Base-by-base conservation (phyloP, 2,329 filamentous ascomycete genomes). In the Epichloe elymi region DNA sequence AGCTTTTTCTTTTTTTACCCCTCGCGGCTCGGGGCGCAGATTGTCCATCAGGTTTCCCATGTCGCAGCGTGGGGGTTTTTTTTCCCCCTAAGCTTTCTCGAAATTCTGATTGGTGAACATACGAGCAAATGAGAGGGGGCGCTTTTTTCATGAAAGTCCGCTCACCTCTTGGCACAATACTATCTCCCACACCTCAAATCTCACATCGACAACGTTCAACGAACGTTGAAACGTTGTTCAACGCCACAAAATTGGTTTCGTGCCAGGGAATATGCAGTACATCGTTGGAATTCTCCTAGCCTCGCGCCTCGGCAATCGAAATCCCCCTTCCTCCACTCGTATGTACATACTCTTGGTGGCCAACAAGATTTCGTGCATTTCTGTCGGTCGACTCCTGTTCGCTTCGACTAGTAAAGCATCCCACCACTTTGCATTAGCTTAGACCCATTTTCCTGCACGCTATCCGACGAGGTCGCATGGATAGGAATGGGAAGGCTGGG, bases 311-410 rank as follows among this genome's bases (percentile, higher is more conserved):
- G 46, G 46, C 37, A 48, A 43, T 42, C 26, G 38, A 40, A 26
- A 8, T 26, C 23, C 7, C 26, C 26, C 2, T 7, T 26, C 23
- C 6, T 26, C 23, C 23, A 7, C 23, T 26, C 23, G 23, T 6
- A 23, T 6, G 23, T 11, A 11, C 39, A 23, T 33, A 43, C 23
- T 26, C 42, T 45, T 50, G 48, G n/a, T 45, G 41, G 20, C 48
- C 48, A 45, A 50, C 41, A 39, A n/a, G 41, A 45, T 50, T 50
- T 39, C 23, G 35, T 40, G 11, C 23, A 45, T 50, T 36, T 8
- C 33, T 14, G 12, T 17, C 14, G 26, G 12, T 26, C 14, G 26
- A 10, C 17, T 15, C 10, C 23, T 8, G 20, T 23, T 17, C 3
- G 20, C 11, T 12, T 42, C 39, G 46, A 23, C 39, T 35, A 20